These are phyloP conservation scores for Colletotrichum sidae DNA, from an alignment of 2,329 filamentous ascomycete genomes.

Conservation along the genomic window DNA sequence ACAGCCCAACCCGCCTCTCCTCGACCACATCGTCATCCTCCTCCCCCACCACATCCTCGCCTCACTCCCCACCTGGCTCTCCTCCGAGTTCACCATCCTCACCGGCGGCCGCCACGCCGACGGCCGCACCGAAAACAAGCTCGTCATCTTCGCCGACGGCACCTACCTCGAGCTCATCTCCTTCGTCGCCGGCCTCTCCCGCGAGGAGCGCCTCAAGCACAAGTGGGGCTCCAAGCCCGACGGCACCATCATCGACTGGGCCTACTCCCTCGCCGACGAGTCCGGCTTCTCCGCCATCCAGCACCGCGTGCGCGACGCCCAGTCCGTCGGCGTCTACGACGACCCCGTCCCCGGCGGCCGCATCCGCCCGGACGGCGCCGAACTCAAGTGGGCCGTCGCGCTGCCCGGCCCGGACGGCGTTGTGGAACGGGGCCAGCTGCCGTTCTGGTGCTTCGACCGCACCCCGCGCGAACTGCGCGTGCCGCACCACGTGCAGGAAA, in stretches of 20 bases:
- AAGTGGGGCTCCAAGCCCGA: conserved; percentile 67
- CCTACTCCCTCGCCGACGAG: conserved; percentile 59
- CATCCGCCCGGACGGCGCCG: conserved; percentile 63
- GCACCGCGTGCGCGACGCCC: conserved; percentile 45
- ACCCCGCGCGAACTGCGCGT: conserved; percentile 68
- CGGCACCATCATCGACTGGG: conserved; percentile 69
- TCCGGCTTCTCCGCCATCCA: conserved; percentile 52
- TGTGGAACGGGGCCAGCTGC: conserved; percentile 61
- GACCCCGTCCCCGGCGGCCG: conserved; percentile 65
- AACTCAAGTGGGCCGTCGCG: conserved; percentile 70
- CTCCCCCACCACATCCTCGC: conserved; percentile 62
- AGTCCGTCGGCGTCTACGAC: conserved; percentile 55
- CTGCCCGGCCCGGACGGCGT: conserved; percentile 43
- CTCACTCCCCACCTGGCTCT: conserved; percentile 62
- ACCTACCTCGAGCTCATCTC: conserved; percentile 76
- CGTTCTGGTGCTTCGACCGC: conserved; percentile 75
- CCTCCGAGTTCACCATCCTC: conserved; percentile 66
- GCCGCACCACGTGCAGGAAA: conserved; percentile 52
- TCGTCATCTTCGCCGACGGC: conserved; percentile 72
- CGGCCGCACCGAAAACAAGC: conserved; percentile 69
- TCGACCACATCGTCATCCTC: conserved; percentile 76
- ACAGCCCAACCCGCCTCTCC: conserved; percentile 42
- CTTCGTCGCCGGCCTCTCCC: conserved; percentile 55
- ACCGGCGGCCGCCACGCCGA: conserved; percentile 72
- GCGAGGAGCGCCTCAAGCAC: conserved; percentile 59